These are phyloP conservation scores for Cyclotella distinguenda DNA, from an alignment of 108 stramenopile genomes.

Conservation along the genomic window DNA sequence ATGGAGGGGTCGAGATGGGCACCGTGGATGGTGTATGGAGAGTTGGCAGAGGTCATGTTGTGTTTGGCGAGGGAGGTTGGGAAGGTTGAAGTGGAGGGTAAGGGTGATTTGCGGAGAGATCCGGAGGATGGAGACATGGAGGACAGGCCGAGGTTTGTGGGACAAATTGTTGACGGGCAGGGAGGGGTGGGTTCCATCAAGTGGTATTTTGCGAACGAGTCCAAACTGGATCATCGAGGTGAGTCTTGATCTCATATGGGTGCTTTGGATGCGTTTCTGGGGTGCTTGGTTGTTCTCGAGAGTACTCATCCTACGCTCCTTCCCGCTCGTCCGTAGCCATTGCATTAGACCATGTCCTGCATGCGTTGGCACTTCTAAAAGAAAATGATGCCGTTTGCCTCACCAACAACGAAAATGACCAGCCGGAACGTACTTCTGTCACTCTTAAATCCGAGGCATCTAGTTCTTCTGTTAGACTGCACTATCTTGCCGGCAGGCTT, in stretches of 20 bases:
- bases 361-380: constrained; percentile 62
- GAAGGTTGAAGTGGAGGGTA: constrained; percentile 1
- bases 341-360: constrained; percentile 60
- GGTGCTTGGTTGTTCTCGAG: background rate
- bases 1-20: too few relatives aligned
- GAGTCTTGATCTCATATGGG: constrained; percentile 6
- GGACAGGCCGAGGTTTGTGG: constrained; percentile 52
- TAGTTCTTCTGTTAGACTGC: constrained; percentile 52
- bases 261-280: background rate
- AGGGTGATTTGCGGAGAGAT: too few relatives aligned
- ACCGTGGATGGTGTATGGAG: constrained; percentile 63
- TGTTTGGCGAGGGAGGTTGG: constrained; percentile 34
- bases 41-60: constrained; percentile 65
- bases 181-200: constrained; percentile 16
- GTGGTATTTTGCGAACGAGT: constrained; percentile 49
- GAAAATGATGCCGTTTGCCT: constrained; percentile 23
- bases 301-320: background rate
- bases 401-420: constrained; percentile 8
- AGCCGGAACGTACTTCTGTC: background rate
- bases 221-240: constrained; percentile 58
- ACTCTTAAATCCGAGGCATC: constrained; percentile 10
- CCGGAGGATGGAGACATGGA: too few relatives aligned
- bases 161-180: constrained; percentile 45
- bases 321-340: constrained; percentile 18
- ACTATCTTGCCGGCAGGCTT: constrained; percentile 79